Conservation (phyloP, 805 yeast species). For the Candida argentea region DNA sequence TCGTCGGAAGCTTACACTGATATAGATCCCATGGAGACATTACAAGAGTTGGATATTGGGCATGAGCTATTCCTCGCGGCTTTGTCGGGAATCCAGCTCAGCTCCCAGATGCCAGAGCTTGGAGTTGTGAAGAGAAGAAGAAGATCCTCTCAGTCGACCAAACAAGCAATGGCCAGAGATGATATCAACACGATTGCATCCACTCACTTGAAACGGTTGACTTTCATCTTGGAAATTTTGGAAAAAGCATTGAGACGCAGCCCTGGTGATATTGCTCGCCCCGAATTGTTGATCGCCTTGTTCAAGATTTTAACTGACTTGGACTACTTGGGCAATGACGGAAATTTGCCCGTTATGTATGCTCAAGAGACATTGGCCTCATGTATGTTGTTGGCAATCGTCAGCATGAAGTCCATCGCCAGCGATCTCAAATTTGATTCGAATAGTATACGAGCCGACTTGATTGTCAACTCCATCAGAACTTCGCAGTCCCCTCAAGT, state of each 20-base stretch:
- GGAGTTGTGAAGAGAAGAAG: conserved; percentile 64
- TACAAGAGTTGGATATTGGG: conserved; percentile 45
- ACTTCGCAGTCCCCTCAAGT: conserved; percentile 88
- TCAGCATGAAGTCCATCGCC: conserved; percentile 33
- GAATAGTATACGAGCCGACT: conserved; percentile 72
- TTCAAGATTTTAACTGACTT: conserved; percentile 62
- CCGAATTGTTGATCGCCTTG: conserved; percentile 39
- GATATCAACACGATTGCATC: conserved; percentile 70
- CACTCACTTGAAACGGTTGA: conserved; percentile 63
- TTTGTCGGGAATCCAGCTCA: conserved; percentile 50
- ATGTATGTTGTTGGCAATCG: conserved; percentile 67
- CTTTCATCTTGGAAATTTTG: conserved; percentile 69
- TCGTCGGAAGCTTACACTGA: conserved; percentile 31
- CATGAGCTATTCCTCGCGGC: conserved; percentile 49
- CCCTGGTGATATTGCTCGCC: conserved; percentile 21
- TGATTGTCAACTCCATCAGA: conserved; percentile 83
- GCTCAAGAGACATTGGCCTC: conserved; percentile 86
- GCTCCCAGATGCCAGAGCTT: conserved; percentile 34
- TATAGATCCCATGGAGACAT: conserved; percentile 33
- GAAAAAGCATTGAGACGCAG: conserved; percentile 38
- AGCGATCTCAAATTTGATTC: conserved; percentile 38
- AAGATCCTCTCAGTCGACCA: conserved; percentile 71
- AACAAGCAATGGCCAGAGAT: conserved; percentile 63
- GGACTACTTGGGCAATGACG: conserved; percentile 82
- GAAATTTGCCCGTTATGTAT: conserved; percentile 81